A percentile compares a stretch with the other conserved stretches of the same genome.
These are phyloP conservation scores for Colletotrichum sp. DNA, from an alignment of 2,329 filamentous ascomycete species.

Conservation along the genomic window DNA sequence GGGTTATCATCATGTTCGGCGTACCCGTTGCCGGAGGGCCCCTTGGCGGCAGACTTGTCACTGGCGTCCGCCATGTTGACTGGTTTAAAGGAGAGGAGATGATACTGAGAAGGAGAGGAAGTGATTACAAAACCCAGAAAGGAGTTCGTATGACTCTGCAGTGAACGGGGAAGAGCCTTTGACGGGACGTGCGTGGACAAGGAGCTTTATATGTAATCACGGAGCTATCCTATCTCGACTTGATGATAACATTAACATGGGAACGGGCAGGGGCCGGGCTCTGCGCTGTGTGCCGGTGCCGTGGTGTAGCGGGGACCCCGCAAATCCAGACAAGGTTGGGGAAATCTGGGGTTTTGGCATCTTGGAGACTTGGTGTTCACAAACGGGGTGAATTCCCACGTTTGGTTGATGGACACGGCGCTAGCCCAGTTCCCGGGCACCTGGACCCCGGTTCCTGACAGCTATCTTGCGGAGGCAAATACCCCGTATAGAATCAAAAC, in stretches of 20 bases:
- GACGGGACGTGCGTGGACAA: neutral
- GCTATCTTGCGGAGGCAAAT: neutral
- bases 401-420: accelerated
- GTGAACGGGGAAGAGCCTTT: neutral
- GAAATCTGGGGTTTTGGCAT: neutral
- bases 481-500: neutral
- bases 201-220: neutral
- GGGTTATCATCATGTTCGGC: slow-evolving; percentile 7
- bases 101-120: neutral
- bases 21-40: neutral
- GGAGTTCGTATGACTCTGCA: neutral
- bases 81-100: neutral
- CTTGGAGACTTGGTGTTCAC: neutral
- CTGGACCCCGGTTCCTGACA: neutral
- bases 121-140: neutral
- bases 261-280: neutral
- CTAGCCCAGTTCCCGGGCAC: neutral
- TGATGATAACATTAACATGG: neutral
- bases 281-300: neutral
- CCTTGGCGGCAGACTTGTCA: neutral
- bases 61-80: neutral
- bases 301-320: neutral
- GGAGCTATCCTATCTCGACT: neutral
- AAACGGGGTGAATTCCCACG: neutral
- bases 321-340: neutral